Evolutionary conservation across 768 basidiomycete genomes (phyloP).

Genomic region (Coprinopsis sp.): DNA sequence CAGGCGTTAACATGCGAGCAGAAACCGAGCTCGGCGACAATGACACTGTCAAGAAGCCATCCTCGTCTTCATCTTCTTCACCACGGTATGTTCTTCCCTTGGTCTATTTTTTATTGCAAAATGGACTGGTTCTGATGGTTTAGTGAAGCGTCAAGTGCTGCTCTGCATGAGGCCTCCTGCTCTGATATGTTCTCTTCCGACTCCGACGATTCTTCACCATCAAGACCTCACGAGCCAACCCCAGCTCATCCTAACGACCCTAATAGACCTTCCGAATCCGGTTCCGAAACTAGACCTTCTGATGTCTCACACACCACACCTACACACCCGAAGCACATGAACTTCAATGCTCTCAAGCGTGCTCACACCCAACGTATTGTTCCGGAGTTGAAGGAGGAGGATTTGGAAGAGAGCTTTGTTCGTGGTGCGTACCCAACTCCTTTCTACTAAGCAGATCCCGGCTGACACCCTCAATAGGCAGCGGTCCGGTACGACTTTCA

Average conservation of each 20-base stretch:
- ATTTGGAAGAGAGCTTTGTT: slow-evolving; percentile 85
- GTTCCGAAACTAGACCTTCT: too few species aligned
- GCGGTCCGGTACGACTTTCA: slow-evolving; percentile 60
- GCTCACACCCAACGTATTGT: slow-evolving; percentile 59
- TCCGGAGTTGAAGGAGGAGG: slow-evolving; percentile 70
- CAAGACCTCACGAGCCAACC: too few species aligned
- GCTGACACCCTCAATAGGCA: slow-evolving; percentile 42
- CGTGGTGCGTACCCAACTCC: slow-evolving; percentile 48
- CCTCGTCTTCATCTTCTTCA: slow-evolving; percentile 39
- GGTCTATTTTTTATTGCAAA: slow-evolving; percentile 3
- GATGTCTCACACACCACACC: too few species aligned
- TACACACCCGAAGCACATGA: too few species aligned
- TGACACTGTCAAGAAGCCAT: slow-evolving; percentile 64
- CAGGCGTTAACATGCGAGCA: slow-evolving; percentile 68
- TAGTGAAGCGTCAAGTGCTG: slow-evolving; percentile 33
- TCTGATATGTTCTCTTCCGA: slow-evolving; percentile 19
- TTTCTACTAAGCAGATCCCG: background rate
- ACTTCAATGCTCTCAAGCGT: slow-evolving; percentile 67
- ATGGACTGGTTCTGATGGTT: slow-evolving; percentile 24
- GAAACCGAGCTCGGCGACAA: slow-evolving; percentile 89
- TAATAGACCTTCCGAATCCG: too few species aligned
- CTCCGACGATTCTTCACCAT: slow-evolving; percentile 55
- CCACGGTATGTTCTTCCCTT: slow-evolving; percentile 26
- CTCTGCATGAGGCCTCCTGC: slow-evolving; percentile 26
- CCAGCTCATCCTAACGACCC: too few species aligned